A percentile compares a stretch with the other conserved stretches of the same genome.
Conservation (phyloP, 2,329 filamentous ascomycete genomes). For the Magnaporthiopsis incrustans region DNA sequence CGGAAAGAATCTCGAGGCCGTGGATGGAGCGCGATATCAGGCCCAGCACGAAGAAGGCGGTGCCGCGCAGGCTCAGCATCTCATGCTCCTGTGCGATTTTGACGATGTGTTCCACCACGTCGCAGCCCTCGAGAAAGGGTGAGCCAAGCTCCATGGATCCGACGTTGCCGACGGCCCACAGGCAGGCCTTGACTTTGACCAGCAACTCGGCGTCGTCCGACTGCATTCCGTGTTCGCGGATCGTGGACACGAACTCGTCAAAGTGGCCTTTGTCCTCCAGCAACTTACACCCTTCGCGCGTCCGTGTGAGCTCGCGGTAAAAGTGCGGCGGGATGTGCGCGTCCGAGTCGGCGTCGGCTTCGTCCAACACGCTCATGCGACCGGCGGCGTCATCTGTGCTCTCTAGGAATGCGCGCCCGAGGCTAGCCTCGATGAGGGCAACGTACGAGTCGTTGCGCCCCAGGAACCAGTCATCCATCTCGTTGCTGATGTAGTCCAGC, state of each 20-base stretch:
- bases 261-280: conserved; percentile 93
- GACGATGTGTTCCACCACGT: conserved; percentile 82
- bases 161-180: conserved; percentile 97
- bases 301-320: conserved; percentile 89
- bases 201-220: conserved; percentile 78
- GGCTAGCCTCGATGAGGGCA: conserved; percentile 85
- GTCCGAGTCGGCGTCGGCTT: conserved; percentile 44
- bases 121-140: conserved; percentile 82
- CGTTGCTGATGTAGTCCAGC: conserved; percentile 95
- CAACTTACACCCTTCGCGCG: conserved; percentile 82
- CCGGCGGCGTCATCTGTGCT: conserved; percentile 47
- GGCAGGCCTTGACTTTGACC: conserved; percentile 88
- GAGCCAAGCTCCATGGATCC: conserved; percentile 97
- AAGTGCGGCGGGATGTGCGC: conserved; percentile 88
- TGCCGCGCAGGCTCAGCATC: conserved; percentile 88
- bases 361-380: conserved; percentile 51
- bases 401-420: conserved; percentile 59
- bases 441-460: conserved; percentile 97
- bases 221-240: conserved; percentile 79
- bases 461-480: conserved; percentile 99
- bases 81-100: conserved; percentile 80
- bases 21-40: conserved; percentile 87
- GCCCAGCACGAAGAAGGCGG: conserved; percentile 91
- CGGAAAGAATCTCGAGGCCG: conserved; percentile 82
- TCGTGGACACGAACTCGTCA: conserved; percentile 82